These are phyloP conservation scores for Dryadomyces quercivorus DNA, from an alignment of 2,329 filamentous ascomycete species.

Conservation along the genomic window DNA sequence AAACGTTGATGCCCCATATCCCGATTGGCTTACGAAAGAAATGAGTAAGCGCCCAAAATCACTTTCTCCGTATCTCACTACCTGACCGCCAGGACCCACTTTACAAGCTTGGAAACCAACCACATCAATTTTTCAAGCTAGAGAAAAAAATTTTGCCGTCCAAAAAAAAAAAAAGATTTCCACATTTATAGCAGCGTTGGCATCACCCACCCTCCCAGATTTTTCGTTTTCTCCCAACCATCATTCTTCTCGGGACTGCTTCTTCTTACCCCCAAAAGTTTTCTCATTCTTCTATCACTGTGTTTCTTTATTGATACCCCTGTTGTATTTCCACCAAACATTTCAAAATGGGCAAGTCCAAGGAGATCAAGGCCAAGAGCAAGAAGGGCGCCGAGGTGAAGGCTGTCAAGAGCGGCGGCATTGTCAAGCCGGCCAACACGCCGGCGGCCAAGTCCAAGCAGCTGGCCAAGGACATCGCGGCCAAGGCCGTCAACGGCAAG, in stretches of 20 bases:
- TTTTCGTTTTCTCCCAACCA: not conserved
- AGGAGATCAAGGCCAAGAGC: slow-evolving; percentile 46
- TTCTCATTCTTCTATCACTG: not conserved
- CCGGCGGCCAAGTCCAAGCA: slow-evolving; percentile 57
- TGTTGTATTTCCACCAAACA: not conserved
- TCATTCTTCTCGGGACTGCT: not conserved
- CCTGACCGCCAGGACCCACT: slow-evolving; percentile 6
- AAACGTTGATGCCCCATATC: not conserved
- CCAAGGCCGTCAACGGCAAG: slow-evolving; percentile 36
- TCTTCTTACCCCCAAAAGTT: not conserved
- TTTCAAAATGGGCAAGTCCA: slow-evolving; percentile 52
- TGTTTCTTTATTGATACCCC: not conserved
- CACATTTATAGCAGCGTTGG: not conserved
- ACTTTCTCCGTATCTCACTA: too few species aligned
- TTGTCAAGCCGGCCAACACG: slow-evolving; percentile 55
- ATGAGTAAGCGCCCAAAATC: too few species aligned
- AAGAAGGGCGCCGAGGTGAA: slow-evolving; percentile 34
- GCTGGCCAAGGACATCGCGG: slow-evolving; percentile 45
- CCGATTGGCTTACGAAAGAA: slow-evolving; percentile 13
- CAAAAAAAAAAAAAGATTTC: slow-evolving; percentile 11
- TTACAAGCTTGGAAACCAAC: slow-evolving; percentile 7
- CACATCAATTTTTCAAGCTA: slow-evolving; percentile 11
- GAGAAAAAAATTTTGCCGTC: slow-evolving; percentile 13
- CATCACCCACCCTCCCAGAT: slow-evolving; percentile 1
- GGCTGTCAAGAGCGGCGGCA: slow-evolving; percentile 51